Evolutionary conservation across 495 filamentous ascomycete genomes (phyloP).

Genomic region (Aspergillus coremiiformis): DNA sequence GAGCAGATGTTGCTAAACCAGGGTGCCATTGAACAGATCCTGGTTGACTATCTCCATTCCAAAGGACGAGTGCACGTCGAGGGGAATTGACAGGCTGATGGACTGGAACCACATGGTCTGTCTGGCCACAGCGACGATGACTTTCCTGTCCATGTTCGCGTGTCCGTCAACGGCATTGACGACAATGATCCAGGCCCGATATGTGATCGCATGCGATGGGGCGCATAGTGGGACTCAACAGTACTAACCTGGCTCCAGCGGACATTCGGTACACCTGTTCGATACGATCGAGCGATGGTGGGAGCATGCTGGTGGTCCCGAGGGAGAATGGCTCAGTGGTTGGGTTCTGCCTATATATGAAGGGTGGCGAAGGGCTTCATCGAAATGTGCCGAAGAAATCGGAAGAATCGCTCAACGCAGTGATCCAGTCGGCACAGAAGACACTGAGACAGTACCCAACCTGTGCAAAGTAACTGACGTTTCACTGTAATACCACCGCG

Average conservation of each 20-base stretch:
- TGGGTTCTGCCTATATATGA: neutral
- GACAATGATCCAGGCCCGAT: neutral
- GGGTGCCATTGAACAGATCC: neutral
- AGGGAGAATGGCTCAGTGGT: conserved; percentile 1
- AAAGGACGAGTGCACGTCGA: neutral
- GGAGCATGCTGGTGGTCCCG: conserved; percentile 1
- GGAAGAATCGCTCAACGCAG: neutral
- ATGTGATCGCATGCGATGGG: neutral
- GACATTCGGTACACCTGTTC: neutral
- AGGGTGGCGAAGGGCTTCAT: neutral
- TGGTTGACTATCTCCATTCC: neutral
- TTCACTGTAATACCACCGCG: neutral
- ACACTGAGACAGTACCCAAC: neutral
- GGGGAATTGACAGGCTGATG: neutral
- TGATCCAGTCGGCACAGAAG: neutral
- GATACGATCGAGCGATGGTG: conserved; percentile 6
- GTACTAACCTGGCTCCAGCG: neutral
- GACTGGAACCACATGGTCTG: neutral
- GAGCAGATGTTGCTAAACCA: neutral
- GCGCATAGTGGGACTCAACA: neutral
- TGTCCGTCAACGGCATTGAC: neutral
- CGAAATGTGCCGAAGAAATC: neutral
- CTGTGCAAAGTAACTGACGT: neutral
- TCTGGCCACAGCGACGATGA: neutral
- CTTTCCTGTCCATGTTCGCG: neutral